These are phyloP conservation scores for Ambrosiella cleistominuta DNA, from an alignment of 2,329 filamentous ascomycete species.

Conservation along the genomic window DNA sequence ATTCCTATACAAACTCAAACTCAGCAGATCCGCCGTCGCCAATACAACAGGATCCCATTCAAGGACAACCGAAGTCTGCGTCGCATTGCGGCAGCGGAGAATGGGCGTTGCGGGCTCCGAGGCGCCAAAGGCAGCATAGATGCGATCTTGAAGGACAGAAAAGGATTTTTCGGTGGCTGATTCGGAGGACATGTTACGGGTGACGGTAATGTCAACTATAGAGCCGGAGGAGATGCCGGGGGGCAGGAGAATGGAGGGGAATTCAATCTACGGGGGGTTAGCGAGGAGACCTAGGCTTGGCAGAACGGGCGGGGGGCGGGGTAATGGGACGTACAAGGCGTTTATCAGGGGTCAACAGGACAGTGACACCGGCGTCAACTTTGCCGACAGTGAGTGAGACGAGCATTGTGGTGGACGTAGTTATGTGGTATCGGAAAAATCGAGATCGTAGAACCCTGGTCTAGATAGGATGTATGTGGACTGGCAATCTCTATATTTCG, in stretches of 20 bases:
- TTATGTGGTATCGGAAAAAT: neutral
- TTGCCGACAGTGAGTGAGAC: constrained; percentile 97
- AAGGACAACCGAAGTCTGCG: constrained; percentile 92
- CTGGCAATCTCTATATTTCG: no score
- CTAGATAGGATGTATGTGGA: neutral
- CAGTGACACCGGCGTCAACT: constrained; percentile 95
- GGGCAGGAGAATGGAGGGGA: constrained; percentile 90
- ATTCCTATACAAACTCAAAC: constrained; percentile 83
- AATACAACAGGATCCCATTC: constrained; percentile 95
- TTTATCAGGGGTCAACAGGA: constrained; percentile 91
- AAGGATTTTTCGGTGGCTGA: constrained; percentile 57
- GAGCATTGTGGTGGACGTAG: constrained; percentile 42
- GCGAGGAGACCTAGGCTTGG: neutral
- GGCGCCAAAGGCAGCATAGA: constrained; percentile 72
- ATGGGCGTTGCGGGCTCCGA: constrained; percentile 57
- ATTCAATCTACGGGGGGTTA: constrained; percentile 58
- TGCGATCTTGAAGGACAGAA: constrained; percentile 69
- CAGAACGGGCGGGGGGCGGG: neutral
- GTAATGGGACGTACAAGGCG: constrained; percentile 50
- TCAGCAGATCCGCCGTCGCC: constrained; percentile 79
- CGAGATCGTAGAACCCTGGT: neutral
- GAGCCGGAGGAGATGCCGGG: constrained; percentile 89
- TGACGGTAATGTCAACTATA: constrained; percentile 94
- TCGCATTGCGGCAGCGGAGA: constrained; percentile 87
- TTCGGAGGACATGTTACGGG: constrained; percentile 71